phyloP scores from a whole-genome alignment of 257 asterid species.

The Fraxinus pennsylvanica region DNA sequence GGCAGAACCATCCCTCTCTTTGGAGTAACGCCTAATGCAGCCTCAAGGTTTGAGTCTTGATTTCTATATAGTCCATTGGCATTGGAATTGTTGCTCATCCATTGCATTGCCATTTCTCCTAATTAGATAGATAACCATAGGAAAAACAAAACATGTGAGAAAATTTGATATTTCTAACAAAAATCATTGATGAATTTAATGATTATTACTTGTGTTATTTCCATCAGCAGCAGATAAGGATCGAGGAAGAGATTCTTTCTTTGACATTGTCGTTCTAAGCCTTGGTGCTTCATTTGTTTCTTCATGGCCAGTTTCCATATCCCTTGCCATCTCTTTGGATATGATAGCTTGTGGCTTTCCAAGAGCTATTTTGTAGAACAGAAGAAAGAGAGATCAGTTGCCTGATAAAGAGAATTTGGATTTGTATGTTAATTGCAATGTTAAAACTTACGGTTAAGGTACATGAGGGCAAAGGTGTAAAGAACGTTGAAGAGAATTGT shows the following conservation, averaged over 20 bases:
- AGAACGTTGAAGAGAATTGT: constrained; percentile 20
- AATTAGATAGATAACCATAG: neutral
- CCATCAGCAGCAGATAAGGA: constrained; percentile 30
- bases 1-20: constrained; percentile 70
- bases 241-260: constrained; percentile 36
- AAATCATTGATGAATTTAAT: neutral
- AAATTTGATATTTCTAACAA: neutral
- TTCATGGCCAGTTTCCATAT: constrained; percentile 52
- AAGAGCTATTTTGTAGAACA: constrained; percentile 35
- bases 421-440: neutral
- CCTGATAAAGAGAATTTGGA: neutral
- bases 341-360: constrained; percentile 86
- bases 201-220: constrained; percentile 35
- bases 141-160: constrained; percentile 1
- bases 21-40: constrained; percentile 32
- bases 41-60: constrained; percentile 29
- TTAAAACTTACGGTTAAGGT: constrained; percentile 25
- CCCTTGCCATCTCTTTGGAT: constrained; percentile 77
- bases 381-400: neutral
- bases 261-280: constrained; percentile 43
- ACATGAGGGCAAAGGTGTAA: constrained; percentile 26
- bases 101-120: constrained; percentile 39
- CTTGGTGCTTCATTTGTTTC: constrained; percentile 50
- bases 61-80: constrained; percentile 22
- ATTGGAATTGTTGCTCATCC: constrained; percentile 32